These are phyloP conservation scores for Epichloe sp. DNA, from an alignment of 2,329 filamentous ascomycete genomes.

Conservation along the genomic window DNA sequence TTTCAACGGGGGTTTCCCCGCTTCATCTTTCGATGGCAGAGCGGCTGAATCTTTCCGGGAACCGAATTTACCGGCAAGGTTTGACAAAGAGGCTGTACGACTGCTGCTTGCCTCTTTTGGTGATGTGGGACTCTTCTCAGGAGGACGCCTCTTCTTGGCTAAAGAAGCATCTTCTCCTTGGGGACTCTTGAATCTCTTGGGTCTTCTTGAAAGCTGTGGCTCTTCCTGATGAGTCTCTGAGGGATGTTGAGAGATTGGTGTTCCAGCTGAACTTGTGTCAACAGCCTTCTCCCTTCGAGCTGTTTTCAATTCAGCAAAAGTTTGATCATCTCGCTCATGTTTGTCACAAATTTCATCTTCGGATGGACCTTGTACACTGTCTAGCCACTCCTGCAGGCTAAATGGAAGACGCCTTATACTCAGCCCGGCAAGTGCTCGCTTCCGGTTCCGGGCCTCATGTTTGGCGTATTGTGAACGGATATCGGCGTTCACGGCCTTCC, in stretches of 20 bases:
- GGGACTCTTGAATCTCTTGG: background rate
- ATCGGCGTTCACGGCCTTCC: slow-evolving; percentile 18
- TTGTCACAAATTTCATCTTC: slow-evolving; percentile 1
- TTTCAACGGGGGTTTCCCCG: background rate
- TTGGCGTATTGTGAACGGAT: slow-evolving; percentile 19
- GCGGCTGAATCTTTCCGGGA: background rate
- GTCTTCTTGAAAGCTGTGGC: background rate
- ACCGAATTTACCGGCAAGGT: background rate
- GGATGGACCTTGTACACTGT: background rate
- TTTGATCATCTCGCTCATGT: background rate
- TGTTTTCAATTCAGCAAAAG: background rate
- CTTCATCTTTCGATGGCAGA: background rate
- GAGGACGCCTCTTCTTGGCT: background rate
- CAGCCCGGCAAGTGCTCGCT: slow-evolving; percentile 24
- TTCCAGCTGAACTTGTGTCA: background rate
- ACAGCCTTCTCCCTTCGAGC: background rate
- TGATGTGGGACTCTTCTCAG: background rate
- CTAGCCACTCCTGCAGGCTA: slow-evolving; percentile 3
- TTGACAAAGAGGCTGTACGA: background rate
- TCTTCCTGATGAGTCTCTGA: background rate
- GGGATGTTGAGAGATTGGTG: background rate
- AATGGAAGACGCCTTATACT: slow-evolving; percentile 3
- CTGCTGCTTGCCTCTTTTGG: background rate
- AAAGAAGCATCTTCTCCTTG: background rate
- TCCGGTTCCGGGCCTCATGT: slow-evolving; percentile 30